Evolutionary conservation across 345 rosid genomes (phyloP), one percentile per base, ranked within the genome.

Genomic region (Raphanus sativus): DNA sequence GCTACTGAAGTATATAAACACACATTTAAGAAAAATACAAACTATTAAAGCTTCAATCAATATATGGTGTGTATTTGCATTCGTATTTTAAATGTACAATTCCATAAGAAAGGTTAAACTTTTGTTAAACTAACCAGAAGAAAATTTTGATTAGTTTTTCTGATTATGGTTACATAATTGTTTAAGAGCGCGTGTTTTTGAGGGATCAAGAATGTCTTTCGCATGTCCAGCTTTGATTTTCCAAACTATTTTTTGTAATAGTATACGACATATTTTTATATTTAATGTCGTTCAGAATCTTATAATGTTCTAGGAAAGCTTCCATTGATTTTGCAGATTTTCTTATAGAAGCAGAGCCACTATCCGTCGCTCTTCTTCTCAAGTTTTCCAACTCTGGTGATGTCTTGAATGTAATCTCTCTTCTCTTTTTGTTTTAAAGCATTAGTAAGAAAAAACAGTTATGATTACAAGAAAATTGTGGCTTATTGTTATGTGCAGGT

Each of bases 121-220:
- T 4, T 24, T 56, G 8, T 59, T 29, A 11, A 59, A 2, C 5
- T 58, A 21, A 25, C 9, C 48, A 40, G 48, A 45, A 29, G 25
- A 21, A 64, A 24, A 17, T 58, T 48, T 29, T 75, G 12, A 66
- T 15, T 55, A 58, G n/a, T 55, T 8, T 64, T 52, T 21, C 1
- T 72, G 4, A 56, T 66, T 58, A 36, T 26, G 65, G 28, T 13
- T 60, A 29, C 50, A 7, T 6, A 64, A 74, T 24, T 45, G 54
- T 45, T 12, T 36, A 9, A 26, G 8, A 70, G 85, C 81, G 84
- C 83, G 84, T 86, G 85, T 68, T 24, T 40, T n/a, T n/a, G 8
- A 48, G 48, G 69, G 63, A 70, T 54, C 75, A 63, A 77, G 85
- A 83, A 86, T 81, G 87, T 86, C 82, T 80, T 79, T 65, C 17